Conservation (phyloP, 495 filamentous ascomycete genomes). For the Cladorrhinum samala region DNA sequence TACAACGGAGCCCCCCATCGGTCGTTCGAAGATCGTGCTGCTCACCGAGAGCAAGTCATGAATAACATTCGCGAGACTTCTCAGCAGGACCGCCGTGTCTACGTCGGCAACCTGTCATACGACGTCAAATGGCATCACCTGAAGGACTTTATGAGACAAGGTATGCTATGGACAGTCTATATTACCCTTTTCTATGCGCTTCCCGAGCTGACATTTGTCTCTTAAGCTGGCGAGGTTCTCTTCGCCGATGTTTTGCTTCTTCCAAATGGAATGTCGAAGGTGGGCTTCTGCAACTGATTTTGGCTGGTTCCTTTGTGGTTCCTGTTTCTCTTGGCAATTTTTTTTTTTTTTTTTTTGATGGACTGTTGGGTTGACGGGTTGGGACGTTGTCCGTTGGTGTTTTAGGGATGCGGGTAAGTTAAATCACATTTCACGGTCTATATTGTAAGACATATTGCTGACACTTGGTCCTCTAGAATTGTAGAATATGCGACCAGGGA, state of each 20-base stretch:
- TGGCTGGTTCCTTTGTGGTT: slow-evolving; percentile 72
- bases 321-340: too few relatives aligned
- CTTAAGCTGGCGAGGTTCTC: slow-evolving; percentile 92
- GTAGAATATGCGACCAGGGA: slow-evolving; percentile 99
- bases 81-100: slow-evolving; percentile 97
- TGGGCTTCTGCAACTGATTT: slow-evolving; percentile 89
- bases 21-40: slow-evolving; percentile 75
- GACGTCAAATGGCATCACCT: slow-evolving; percentile 99
- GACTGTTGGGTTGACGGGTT: slow-evolving; percentile 99
- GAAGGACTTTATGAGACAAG: slow-evolving; percentile 99
- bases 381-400: slow-evolving; percentile 80
- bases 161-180: slow-evolving; percentile 48
- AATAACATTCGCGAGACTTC: slow-evolving; percentile 85
- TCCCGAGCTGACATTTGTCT: slow-evolving; percentile 6
- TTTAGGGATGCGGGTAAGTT: slow-evolving; percentile 99
- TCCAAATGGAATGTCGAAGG: slow-evolving; percentile 99
- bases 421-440: background rate
- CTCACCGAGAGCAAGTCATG: slow-evolving; percentile 93
- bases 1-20: slow-evolving; percentile 62
- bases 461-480: slow-evolving; percentile 59
- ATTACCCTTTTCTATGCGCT: background rate
- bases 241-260: slow-evolving; percentile 99
- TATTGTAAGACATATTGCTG: slow-evolving; percentile 3
- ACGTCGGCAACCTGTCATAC: slow-evolving; percentile 97
- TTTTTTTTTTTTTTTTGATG: slow-evolving; percentile 74